Evolutionary conservation across 2,329 filamentous ascomycete genomes (phyloP), one percentile per base, ranked within the genome.

Genomic region (Penicillium palitans): DNA sequence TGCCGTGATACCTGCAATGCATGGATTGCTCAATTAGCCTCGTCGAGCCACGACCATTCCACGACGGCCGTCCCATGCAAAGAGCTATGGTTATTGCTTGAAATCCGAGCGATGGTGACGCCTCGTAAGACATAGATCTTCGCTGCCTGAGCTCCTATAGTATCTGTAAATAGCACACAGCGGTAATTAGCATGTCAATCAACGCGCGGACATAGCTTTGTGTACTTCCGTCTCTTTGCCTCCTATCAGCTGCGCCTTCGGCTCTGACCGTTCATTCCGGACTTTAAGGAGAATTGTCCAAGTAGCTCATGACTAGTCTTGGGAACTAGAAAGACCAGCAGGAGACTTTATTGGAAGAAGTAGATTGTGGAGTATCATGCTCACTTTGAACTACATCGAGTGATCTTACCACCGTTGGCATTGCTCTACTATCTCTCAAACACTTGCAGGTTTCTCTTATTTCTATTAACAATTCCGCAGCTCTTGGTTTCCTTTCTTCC

Each of bases 31-130:
- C 29, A 41, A 25, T 52, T 33, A 40, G 27, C 21, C 33, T 56
- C 46, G 58, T 65, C 65, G 57, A 68, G 56, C 59, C 58, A 66
- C 10, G n/a, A 39, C 25, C 24, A 59, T 65, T 65, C 60, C 60
- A 49, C 21, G 27, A 37, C 27, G 27, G 53, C 61, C 59, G 58
- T 50, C 25, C 25, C 49, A 55, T 66, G 60, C 56, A 63, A 54
- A 63, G n/a, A 58, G 35, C 47, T 59, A 65, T 60, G 54, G 46
- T 58, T 58, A 29, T 53, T 66, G 46, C 57, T 61, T 27, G 60
- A 48, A 61, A 48, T 27, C 33, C 13, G 31, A 52, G 31, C 19
- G 27, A 53, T 44, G 21, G 31, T 13, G 49, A 52, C 21, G 35
- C 41, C 13, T 55, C 50, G 66, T 65, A 58, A 59, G 55, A 66